Percentiles rank a stretch among this genome's conserved stretches.
phyloP scores from a whole-genome alignment of 352 stramenopile species.

The Phytophthora vignae region DNA sequence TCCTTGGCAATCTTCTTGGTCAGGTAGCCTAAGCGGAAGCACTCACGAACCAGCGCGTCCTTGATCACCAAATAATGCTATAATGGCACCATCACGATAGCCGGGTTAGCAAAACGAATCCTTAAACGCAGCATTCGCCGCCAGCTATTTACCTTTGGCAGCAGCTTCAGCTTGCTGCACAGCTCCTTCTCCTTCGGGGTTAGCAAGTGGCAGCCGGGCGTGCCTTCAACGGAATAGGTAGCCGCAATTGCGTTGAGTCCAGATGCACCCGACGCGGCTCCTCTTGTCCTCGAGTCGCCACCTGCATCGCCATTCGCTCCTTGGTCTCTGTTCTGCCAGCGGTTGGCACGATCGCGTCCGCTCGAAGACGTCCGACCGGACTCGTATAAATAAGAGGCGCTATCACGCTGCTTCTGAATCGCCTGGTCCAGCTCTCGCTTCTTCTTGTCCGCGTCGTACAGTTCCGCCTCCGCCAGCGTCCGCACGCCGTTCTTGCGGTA shows the following conservation, averaged over 20 bases:
- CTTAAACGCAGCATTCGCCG: neutral
- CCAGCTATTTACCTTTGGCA: slow-evolving; percentile 75
- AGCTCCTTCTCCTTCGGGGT: slow-evolving; percentile 92
- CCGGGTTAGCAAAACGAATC: slow-evolving; percentile 11
- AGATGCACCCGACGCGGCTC: slow-evolving; percentile 8
- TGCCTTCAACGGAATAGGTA: slow-evolving; percentile 82
- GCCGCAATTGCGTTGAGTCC: slow-evolving; percentile 43
- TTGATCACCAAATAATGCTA: slow-evolving; percentile 96
- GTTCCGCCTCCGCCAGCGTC: slow-evolving; percentile 94
- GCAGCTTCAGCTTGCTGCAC: slow-evolving; percentile 90
- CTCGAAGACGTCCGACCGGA: slow-evolving; percentile 61
- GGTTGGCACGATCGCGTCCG: slow-evolving; percentile 70
- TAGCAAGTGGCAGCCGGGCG: slow-evolving; percentile 89
- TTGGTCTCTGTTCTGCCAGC: slow-evolving; percentile 71
- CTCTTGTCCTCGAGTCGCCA: slow-evolving; percentile 44
- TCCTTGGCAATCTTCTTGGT: slow-evolving; percentile 83
- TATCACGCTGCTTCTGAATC: slow-evolving; percentile 90
- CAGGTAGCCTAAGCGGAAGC: slow-evolving; percentile 79
- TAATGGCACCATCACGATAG: slow-evolving; percentile 7
- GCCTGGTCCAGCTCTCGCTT: slow-evolving; percentile 93
- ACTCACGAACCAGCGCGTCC: slow-evolving; percentile 93
- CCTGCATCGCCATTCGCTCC: slow-evolving; percentile 38
- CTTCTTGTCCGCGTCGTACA: slow-evolving; percentile 95
- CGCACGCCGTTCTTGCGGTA: slow-evolving; percentile 95
- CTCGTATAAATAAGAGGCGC: slow-evolving; percentile 88